phyloP scores from a whole-genome alignment of 371 early-diverging fungal genomes.

The Mucor velutinosus region DNA sequence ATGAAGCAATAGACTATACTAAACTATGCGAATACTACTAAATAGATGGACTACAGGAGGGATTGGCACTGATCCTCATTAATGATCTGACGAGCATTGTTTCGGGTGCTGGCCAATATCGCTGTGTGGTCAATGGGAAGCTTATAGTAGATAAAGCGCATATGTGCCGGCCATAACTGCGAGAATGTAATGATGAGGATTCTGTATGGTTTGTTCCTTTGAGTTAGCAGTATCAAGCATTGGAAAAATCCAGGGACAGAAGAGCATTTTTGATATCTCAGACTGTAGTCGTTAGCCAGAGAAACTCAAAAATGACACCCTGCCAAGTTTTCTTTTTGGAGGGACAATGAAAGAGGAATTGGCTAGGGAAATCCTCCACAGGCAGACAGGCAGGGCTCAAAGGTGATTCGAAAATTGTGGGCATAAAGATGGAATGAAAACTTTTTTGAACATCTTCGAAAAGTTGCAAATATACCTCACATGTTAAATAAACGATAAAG shows the following conservation, averaged over 20 bases:
- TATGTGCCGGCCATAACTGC: too few species aligned
- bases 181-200: background rate
- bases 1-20: too few species aligned
- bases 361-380: slow-evolving; percentile 9
- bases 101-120: background rate
- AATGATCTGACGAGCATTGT: background rate
- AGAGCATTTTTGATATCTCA: background rate
- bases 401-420: slow-evolving; percentile 8
- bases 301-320: background rate
- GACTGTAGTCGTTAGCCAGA: background rate
- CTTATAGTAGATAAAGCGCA: background rate
- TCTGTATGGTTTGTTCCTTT: background rate
- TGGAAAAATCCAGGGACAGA: background rate
- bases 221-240: background rate
- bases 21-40: too few species aligned
- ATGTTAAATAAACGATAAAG: too few species aligned
- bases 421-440: too few species aligned
- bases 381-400: slow-evolving; percentile 10
- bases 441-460: too few species aligned
- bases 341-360: slow-evolving; percentile 8
- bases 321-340: background rate
- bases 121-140: background rate
- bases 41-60: background rate
- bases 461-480: too few species aligned
- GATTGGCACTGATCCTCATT: background rate